Percentiles rank a stretch among this genome's conserved stretches.
Conservation (phyloP, 371 early-diverging fungal genomes). For the Homolaphlyctis polyrhiza region DNA sequence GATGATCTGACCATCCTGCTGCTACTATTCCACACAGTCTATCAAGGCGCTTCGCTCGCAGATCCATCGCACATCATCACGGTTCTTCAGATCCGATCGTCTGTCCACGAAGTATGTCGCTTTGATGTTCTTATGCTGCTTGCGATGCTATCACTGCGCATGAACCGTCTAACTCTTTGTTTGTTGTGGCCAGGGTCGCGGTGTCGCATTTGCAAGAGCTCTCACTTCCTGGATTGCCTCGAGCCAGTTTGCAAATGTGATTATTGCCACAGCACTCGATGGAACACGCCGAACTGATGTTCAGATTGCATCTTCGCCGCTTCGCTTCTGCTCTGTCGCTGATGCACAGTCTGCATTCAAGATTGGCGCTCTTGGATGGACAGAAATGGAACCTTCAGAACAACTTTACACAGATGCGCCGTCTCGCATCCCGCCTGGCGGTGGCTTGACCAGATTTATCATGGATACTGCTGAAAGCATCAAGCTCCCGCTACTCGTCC, state of each 20-base stretch:
- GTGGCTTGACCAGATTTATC: constrained; percentile 3
- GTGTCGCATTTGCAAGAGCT: neutral
- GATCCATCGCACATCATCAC: neutral
- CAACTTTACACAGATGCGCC: neutral
- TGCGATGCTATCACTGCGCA: too few relatives aligned
- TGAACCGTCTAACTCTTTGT: too few relatives aligned
- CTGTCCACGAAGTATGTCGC: neutral
- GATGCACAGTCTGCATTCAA: too few relatives aligned
- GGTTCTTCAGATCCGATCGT: neutral
- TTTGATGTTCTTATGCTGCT: too few relatives aligned
- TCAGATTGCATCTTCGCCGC: neutral
- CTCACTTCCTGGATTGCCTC: neutral
- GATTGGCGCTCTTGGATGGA: neutral
- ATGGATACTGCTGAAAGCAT: neutral
- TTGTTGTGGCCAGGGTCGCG: neutral
- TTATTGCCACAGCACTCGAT: neutral
- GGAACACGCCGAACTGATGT: neutral
- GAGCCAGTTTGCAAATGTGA: neutral
- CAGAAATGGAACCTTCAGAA: neutral
- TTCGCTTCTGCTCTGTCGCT: neutral
- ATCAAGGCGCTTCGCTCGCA: too few relatives aligned
- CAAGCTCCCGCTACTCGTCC: neutral
- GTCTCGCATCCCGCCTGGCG: neutral
- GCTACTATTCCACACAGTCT: neutral
- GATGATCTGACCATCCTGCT: too few relatives aligned